Evolutionary conservation across 2,329 filamentous ascomycete genomes (phyloP), one percentile per base, ranked within the genome.

Genomic region (Graphilbum fragrans): DNA sequence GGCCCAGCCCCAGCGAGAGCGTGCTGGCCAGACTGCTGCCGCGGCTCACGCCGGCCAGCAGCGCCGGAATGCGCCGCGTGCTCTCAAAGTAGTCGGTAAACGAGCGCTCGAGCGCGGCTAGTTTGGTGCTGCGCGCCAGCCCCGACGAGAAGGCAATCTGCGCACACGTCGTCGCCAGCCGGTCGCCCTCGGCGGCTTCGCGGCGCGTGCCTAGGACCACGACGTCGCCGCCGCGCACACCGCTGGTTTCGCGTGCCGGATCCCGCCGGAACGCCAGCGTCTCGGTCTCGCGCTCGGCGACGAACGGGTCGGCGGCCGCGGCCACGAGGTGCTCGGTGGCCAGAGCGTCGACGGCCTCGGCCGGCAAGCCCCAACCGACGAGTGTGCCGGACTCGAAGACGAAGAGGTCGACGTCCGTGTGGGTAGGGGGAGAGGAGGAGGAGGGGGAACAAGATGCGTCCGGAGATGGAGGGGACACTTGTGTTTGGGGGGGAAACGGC

Each of bases 101-200:
- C 31, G 86, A 74, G 39, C 77, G 82, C 61, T 98, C 92, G 19
- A 98, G 73, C 3, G 94, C 86, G 31, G 87, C 90, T 12, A 98
- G 74, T 59, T 96, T 96, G 6, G 92, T 95, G 53, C 83, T 92
- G 41, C 92, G 75, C 5, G 92, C 90, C 10, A 98, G 73, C 2
- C 90, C 90, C 1, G 87, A 95, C 0, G 90, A 95, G 60, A 96
- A 96, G 35, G 92, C 92, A 47, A 96, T 90, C 58, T 96, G 95
- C 51, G 88, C 87, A 14, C 95, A 71, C 2, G 90, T 84, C 1
- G 67, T 74, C 52, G 74, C 72, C 11, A 72, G 57, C 10, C 57
- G 61, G 50, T 67, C 64, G 35, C 63, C 63, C 18, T 63, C 59
- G n/a, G 58, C 53, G 10, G 59, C 55, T 34, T 73, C 69, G 31